Percentiles rank a stretch among this genome's conserved stretches.
These are phyloP conservation scores for Meyerozyma sp. DNA, from an alignment of 1,139 yeast species.

Conservation along the genomic window DNA sequence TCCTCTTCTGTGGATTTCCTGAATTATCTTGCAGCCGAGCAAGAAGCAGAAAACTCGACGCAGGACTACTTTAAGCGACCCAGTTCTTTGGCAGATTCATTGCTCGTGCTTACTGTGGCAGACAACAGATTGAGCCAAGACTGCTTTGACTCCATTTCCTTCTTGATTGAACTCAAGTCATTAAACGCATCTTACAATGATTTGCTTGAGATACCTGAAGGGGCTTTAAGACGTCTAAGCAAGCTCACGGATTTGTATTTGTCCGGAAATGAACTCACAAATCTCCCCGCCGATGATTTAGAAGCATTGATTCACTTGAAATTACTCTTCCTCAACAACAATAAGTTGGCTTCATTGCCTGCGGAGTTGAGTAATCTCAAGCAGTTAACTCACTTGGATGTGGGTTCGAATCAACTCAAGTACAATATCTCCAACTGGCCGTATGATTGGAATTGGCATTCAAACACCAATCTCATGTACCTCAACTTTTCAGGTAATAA, in stretches of 20 bases:
- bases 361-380: slow-evolving; percentile 75
- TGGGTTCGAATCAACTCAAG: slow-evolving; percentile 84
- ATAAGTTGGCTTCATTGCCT: slow-evolving; percentile 82
- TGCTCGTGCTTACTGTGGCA: slow-evolving; percentile 59
- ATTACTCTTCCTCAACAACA: slow-evolving; percentile 70
- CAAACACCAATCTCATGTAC: slow-evolving; percentile 69
- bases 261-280: slow-evolving; percentile 77
- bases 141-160: slow-evolving; percentile 63
- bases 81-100: slow-evolving; percentile 43
- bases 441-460: slow-evolving; percentile 97
- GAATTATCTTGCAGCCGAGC: slow-evolving; percentile 4
- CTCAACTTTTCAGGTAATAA: slow-evolving; percentile 91
- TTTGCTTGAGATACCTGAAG: slow-evolving; percentile 72
- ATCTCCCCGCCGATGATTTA: slow-evolving; percentile 82
- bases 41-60: slow-evolving; percentile 2
- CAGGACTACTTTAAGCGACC: slow-evolving; percentile 8
- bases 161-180: slow-evolving; percentile 52
- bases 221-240: slow-evolving; percentile 56
- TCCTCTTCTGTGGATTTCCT: slow-evolving; percentile 26
- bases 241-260: slow-evolving; percentile 64
- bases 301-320: slow-evolving; percentile 55
- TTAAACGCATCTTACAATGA: slow-evolving; percentile 83
- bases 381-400: slow-evolving; percentile 71
- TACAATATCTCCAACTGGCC: slow-evolving; percentile 93
- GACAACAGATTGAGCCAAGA: slow-evolving; percentile 84